Evolutionary conservation across 2,329 filamentous ascomycete species (phyloP), one percentile per base, ranked within the genome.

Genomic region (Didymella glomerata): DNA sequence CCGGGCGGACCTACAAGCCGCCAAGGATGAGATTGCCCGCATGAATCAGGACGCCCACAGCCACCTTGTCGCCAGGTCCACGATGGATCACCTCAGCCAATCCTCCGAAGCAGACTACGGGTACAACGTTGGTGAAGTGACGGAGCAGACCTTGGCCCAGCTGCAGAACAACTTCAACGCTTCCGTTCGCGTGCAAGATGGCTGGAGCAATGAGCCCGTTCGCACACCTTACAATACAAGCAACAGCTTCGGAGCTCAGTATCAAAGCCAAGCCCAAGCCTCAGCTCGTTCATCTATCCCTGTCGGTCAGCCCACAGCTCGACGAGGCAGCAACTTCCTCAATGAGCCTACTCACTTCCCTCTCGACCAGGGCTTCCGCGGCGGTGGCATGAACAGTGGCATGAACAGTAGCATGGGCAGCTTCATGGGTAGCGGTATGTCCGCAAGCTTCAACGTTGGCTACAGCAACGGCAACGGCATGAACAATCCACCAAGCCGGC

Each of bases 1-100:
- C 57, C 91, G 90, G 79, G 78, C 88, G 51, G 86, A 93, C 77
- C 84, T 94, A 50, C 88, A 88, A 42, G 83, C 87, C 61, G 90
- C 90, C 34, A 86, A 90, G 60, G 87, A 83, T 72, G 85, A 88
- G 69, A 90, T 93, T 69, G 85, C 84, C 45, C 88, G 86, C 56
- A 87, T 93, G 72, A 89, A 90, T 57, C 84, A 90, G 53, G 88
- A 92, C 78, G 82, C 92, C 60, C 83, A 86, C 38, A 86, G 90
- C 63, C 87, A 83, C 24, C 86, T 87, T 28, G 83, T 86, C 55
- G 80, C 81, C 32, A 87, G 86, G 68, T 80, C 85, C 52, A 89
- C 86, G 11, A 78, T 85, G 54, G 85, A 87, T 47, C 84, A 86
- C 66, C 79, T 85, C 52, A 81, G 83, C n/a, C 78, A 80, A 60